Evolutionary conservation across 331 rosid species (phyloP), one percentile per base, ranked within the genome.

Genomic region (Malus hybrid): DNA sequence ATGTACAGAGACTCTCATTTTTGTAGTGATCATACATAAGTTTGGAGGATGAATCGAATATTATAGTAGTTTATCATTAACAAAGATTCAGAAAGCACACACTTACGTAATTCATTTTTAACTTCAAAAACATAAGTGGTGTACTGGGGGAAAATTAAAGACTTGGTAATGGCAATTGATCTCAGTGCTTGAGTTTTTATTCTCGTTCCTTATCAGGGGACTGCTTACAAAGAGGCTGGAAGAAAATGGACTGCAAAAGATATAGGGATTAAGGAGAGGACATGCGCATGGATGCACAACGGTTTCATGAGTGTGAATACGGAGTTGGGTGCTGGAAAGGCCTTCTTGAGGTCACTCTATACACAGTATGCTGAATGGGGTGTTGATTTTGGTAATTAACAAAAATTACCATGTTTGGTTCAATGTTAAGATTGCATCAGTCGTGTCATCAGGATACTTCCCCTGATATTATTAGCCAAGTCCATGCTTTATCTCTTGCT

Each of bases 301-400:
- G 97, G 97, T 83, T 95, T 95, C 87, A 92, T 95, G 99, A 95
- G 97, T 65, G 93, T 92, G 55, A 84, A 95, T 79, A 85, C 91
- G 5, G 36, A 81, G 55, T 85, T 86, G 65, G 97, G 89, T 64
- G 97, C 99, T 39, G 97, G 97, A 66, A 90, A 79, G 82, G 96
- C 97, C 70, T 94, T 94, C 76, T 75, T 94, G 82, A 86, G 83
- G 78, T 94, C 99, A 61, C 93, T 94, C n/a, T 85, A 92, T 83
- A 74, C 44, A 74, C 97, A 94, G 85, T 92, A 90, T 86, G 93
- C 95, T 33, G 79, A 80, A 6, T 94, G 99, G 99, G 97, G 97
- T 74, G 92, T 94, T 86, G 96, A 92, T 87, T 83, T 90, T 65
- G 96, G 89, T 85, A 83, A 82, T 74, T 60, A 34, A 31, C 73